A percentile compares a stretch with the other conserved stretches of the same genome.
These are phyloP conservation scores for Hippophae gyantsensis DNA, from an alignment of 306 rosid genomes.

Conservation along the genomic window DNA sequence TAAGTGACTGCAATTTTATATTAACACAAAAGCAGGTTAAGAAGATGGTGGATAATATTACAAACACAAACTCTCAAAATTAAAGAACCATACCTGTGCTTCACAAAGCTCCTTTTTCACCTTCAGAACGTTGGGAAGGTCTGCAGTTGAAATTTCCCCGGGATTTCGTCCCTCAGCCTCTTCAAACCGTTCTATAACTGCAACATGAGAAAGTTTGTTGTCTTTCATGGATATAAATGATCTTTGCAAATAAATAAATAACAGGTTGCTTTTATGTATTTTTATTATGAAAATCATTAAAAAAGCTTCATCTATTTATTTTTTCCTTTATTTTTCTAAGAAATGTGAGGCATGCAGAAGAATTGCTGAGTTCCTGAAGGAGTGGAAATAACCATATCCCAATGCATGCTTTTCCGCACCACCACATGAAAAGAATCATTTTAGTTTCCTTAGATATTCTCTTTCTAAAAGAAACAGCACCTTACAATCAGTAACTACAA, in stretches of 20 bases:
- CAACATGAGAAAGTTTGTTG: slow-evolving; percentile 9
- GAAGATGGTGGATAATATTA: slow-evolving; percentile 8
- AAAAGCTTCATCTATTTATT: background rate
- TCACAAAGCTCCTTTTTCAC: slow-evolving; percentile 65
- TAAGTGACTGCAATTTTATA: slow-evolving; percentile 47
- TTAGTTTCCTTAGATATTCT: background rate
- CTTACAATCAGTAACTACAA: background rate
- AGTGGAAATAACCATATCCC: background rate
- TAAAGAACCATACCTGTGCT: slow-evolving; percentile 43
- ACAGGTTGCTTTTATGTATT: background rate
- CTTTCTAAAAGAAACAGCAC: background rate
- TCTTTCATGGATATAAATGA: background rate
- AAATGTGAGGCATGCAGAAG: background rate
- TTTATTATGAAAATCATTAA: background rate
- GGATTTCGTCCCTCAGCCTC: slow-evolving; percentile 61
- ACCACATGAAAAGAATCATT: background rate
- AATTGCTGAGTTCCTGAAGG: background rate
- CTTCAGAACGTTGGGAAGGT: slow-evolving; percentile 62
- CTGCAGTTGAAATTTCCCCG: slow-evolving; percentile 49
- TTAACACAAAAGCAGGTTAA: slow-evolving; percentile 5
- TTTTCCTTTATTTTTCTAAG: background rate
- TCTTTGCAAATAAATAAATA: background rate
- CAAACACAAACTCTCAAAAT: slow-evolving; percentile 1
- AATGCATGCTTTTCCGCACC: background rate
- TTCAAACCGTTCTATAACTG: slow-evolving; percentile 76